phyloP scores from a whole-genome alignment of 2,329 filamentous ascomycete genomes.

The Fusarium metavorans region DNA sequence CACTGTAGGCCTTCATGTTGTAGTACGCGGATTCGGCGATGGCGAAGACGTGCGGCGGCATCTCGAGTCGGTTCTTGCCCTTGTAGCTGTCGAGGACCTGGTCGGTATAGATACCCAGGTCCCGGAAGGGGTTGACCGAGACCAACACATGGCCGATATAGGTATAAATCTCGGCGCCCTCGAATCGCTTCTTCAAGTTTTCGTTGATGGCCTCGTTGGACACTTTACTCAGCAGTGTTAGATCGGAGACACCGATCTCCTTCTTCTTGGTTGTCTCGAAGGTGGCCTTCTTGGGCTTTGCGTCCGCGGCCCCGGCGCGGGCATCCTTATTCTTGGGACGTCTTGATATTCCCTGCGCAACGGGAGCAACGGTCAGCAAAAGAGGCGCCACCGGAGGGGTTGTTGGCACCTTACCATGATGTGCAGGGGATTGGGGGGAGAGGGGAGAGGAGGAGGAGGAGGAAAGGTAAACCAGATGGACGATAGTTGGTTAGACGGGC shows the following conservation, averaged over 20 bases:
- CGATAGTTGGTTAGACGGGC: constrained; percentile 37
- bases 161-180: constrained; percentile 98
- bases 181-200: constrained; percentile 97
- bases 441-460: constrained; percentile 30
- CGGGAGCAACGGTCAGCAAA: constrained; percentile 26
- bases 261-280: constrained; percentile 99
- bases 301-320: constrained; percentile 54
- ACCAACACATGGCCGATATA: constrained; percentile 99
- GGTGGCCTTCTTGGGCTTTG: constrained; percentile 92
- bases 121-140: constrained; percentile 97
- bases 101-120: constrained; percentile 98
- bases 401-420: constrained; percentile 50
- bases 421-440: constrained; percentile 32
- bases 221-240: constrained; percentile 97
- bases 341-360: constrained; percentile 53
- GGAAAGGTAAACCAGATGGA: constrained; percentile 28
- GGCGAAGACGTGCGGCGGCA: constrained; percentile 95
- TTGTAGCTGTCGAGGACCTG: constrained; percentile 92
- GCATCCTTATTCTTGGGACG: constrained; percentile 56
- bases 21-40: constrained; percentile 98
- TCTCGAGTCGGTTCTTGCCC: constrained; percentile 96
- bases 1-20: constrained; percentile 99
- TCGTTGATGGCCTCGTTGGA: constrained; percentile 99
- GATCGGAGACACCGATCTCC: constrained; percentile 97
- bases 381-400: constrained; percentile 20